phyloP scores from a whole-genome alignment of 192 early-diverging fungal species.

The Linnemannia elongata region DNA sequence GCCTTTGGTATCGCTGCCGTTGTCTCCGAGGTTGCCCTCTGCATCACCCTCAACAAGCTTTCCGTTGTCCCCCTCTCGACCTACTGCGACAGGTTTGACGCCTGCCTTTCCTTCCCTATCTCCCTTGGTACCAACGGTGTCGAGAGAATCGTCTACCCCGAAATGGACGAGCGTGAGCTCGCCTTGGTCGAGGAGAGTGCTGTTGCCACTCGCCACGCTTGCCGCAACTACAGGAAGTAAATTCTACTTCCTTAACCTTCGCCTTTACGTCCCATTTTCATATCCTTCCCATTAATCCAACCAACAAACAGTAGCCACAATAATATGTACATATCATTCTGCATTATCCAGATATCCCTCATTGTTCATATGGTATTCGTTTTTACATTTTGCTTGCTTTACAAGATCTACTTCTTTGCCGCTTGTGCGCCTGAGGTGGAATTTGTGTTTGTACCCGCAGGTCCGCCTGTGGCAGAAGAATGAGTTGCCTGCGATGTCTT shows the following conservation, averaged over 20 bases:
- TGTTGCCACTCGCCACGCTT: constrained; percentile 65
- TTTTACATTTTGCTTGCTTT: constrained; percentile 26
- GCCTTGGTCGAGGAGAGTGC: constrained; percentile 69
- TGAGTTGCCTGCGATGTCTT: constrained; percentile 67
- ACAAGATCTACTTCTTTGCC: not conserved
- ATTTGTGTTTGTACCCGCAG: not conserved
- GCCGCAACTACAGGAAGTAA: constrained; percentile 61
- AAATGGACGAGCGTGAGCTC: constrained; percentile 71
- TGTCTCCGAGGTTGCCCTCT: constrained; percentile 74
- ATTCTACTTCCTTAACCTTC: not conserved
- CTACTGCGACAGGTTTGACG: constrained; percentile 72
- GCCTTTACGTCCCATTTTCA: not conserved
- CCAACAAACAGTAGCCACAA: not conserved
- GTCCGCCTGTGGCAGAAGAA: constrained; percentile 13
- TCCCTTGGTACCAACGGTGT: constrained; percentile 82
- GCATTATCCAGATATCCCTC: not conserved
- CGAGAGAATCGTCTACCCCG: constrained; percentile 77
- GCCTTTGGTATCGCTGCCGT: constrained; percentile 90
- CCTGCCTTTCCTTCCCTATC: constrained; percentile 83
- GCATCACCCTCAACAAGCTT: constrained; percentile 77
- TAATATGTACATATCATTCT: not conserved
- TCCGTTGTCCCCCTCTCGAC: constrained; percentile 79
- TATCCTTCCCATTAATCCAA: not conserved
- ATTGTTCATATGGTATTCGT: not conserved
- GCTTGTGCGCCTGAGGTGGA: not conserved